Percentiles rank a stretch among this genome's conserved stretches.
phyloP scores from a whole-genome alignment of 495 filamentous ascomycete species.

The Penicillium crystallinum region DNA sequence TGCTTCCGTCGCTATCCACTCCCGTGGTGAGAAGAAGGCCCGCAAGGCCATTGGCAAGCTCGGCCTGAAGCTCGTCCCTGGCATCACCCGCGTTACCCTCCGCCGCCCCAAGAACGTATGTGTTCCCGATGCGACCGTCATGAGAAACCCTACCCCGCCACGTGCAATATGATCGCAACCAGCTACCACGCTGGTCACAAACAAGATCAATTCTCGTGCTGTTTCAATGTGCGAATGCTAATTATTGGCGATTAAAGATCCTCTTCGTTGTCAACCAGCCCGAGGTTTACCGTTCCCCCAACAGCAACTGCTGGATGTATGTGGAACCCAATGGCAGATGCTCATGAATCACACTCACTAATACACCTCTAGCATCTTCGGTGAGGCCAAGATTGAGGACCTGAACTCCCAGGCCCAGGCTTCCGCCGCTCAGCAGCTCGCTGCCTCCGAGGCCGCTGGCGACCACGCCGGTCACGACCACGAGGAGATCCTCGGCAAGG shows the following conservation, averaged over 20 bases:
- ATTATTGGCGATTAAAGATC: conserved; percentile 53
- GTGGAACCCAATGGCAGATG: conserved; percentile 23
- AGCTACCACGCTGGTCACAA: not conserved
- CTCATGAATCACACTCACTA: conserved; percentile 9
- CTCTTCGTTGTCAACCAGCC: conserved; percentile 99
- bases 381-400: conserved; percentile 99
- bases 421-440: conserved; percentile 85
- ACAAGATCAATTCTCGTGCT: not conserved
- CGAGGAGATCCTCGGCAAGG: conserved; percentile 71
- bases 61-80: conserved; percentile 89
- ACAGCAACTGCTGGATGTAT: conserved; percentile 99
- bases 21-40: conserved; percentile 99
- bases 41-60: conserved; percentile 98
- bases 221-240: not conserved
- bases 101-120: conserved; percentile 95
- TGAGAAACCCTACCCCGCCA: not conserved
- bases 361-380: conserved; percentile 74
- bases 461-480: conserved; percentile 72
- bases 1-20: conserved; percentile 85
- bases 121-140: conserved; percentile 10
- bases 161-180: not conserved
- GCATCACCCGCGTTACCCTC: conserved; percentile 96
- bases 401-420: conserved; percentile 96
- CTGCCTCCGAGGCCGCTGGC: conserved; percentile 73
- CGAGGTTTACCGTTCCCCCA: conserved; percentile 97